phyloP scores from a whole-genome alignment of 1,284 basidiomycete species.

The Irpex sp. region DNA sequence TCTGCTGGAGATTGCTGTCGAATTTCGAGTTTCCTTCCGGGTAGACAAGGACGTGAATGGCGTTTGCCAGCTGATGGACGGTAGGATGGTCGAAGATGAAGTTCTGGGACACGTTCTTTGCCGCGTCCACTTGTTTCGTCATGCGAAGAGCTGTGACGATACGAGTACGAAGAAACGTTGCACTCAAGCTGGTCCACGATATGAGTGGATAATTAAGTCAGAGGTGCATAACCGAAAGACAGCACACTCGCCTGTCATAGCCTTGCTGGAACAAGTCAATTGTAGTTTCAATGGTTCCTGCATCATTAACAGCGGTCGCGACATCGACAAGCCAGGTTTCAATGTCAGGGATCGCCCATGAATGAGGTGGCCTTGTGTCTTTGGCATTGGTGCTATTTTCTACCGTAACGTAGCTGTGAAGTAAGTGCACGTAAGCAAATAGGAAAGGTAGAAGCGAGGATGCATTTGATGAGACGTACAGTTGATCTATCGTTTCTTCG shows the following conservation, averaged over 20 bases:
- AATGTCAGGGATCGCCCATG: slow-evolving; percentile 14
- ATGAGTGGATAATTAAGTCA: too few relatives aligned
- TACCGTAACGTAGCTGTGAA: slow-evolving; percentile 6
- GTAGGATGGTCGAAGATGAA: slow-evolving; percentile 11
- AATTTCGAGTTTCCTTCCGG: neutral
- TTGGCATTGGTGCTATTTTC: slow-evolving; percentile 5
- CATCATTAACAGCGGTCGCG: slow-evolving; percentile 21
- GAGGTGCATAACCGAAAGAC: neutral
- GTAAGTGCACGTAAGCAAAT: neutral
- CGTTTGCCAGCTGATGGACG: slow-evolving; percentile 3
- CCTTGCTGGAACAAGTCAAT: slow-evolving; percentile 32
- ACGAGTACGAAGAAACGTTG: slow-evolving; percentile 31
- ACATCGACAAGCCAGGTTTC: slow-evolving; percentile 28
- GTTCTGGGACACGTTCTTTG: slow-evolving; percentile 8
- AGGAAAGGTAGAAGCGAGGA: neutral
- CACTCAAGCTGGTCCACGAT: slow-evolving; percentile 23
- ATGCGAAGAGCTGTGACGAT: slow-evolving; percentile 25
- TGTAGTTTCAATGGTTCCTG: neutral
- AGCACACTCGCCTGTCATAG: slow-evolving; percentile 30
- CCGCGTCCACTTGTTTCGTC: neutral
- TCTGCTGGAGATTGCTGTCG: slow-evolving; percentile 5
- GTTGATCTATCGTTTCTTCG: slow-evolving; percentile 11
- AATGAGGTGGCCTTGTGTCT: slow-evolving; percentile 7
- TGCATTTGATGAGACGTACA: slow-evolving; percentile 17
- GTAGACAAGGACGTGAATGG: neutral